phyloP scores from a whole-genome alignment of 2,329 filamentous ascomycete species.

The Cytospora chrysosperma region DNA sequence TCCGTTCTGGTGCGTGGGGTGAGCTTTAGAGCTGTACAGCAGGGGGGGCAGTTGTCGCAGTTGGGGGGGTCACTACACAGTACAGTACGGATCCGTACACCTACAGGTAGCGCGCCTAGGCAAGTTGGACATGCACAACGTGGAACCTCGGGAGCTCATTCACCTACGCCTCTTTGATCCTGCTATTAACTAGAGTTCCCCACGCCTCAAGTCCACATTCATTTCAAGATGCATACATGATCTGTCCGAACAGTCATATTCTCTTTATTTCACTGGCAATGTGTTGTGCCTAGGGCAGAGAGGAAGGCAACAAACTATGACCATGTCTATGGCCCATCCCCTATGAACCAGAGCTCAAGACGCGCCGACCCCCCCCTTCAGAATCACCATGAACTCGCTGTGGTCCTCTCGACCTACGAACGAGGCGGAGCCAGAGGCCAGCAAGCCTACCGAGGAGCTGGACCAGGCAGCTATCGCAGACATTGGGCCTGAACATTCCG shows the following conservation, averaged over 20 bases:
- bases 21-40: background rate
- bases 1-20: conserved; percentile 9
- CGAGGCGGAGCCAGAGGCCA: conserved; percentile 13
- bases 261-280: background rate
- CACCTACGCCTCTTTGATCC: background rate
- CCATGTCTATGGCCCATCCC: conserved; percentile 11
- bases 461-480: conserved; percentile 12
- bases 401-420: conserved; percentile 24
- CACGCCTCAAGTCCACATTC: background rate
- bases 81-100: too few species aligned
- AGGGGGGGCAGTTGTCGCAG: background rate
- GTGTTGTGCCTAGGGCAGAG: background rate
- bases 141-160: background rate
- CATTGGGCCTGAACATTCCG: conserved; percentile 7
- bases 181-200: background rate
- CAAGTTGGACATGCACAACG: background rate
- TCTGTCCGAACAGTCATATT: background rate
- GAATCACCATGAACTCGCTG: conserved; percentile 26
- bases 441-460: conserved; percentile 16
- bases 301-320: conserved; percentile 9
- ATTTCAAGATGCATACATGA: conserved; percentile 10
- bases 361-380: conserved; percentile 8
- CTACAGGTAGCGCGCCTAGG: background rate
- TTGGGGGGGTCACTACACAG: background rate
- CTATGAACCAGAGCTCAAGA: conserved; percentile 9